Evolutionary conservation across 2,329 filamentous ascomycete species (phyloP).

Genomic region (Geosmithia putterillii): DNA sequence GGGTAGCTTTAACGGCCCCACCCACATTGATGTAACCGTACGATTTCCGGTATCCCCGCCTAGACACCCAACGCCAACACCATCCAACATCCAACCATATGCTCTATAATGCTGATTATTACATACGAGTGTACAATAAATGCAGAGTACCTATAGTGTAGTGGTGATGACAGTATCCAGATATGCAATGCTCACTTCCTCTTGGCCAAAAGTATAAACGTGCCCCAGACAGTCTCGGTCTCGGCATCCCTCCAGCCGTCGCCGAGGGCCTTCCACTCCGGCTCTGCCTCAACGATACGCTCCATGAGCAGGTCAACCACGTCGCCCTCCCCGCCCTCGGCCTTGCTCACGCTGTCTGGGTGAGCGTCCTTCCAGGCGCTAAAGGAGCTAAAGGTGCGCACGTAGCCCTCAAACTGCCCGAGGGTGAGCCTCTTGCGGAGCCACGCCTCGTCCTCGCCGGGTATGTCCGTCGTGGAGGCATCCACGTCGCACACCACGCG

Average conservation of each 20-base stretch:
- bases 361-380: constrained; percentile 45
- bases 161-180: too few relatives aligned
- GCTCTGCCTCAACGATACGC: constrained; percentile 39
- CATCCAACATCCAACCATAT: too few relatives aligned
- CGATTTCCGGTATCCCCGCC: too few relatives aligned
- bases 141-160: too few relatives aligned
- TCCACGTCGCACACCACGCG: constrained; percentile 46
- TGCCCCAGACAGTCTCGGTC: constrained; percentile 50
- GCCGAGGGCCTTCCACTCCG: constrained; percentile 30
- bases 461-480: constrained; percentile 17
- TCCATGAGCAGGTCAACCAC: constrained; percentile 52
- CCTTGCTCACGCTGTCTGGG: constrained; percentile 32
- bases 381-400: constrained; percentile 47
- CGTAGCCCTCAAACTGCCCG: constrained; percentile 47
- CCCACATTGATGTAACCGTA: too few relatives aligned
- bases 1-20: too few relatives aligned
- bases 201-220: constrained; percentile 43
- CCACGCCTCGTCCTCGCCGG: constrained; percentile 26
- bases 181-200: too few relatives aligned
- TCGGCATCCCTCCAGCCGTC: constrained; percentile 40
- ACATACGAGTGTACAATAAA: too few relatives aligned
- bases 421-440: constrained; percentile 41
- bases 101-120: too few relatives aligned
- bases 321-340: constrained; percentile 44
- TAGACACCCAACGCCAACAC: too few relatives aligned